A percentile compares a stretch with the other conserved stretches of the same genome.
Evolutionary conservation across 2,329 filamentous ascomycete genomes (phyloP).

Genomic region (Ceratocystis colombiana): DNA sequence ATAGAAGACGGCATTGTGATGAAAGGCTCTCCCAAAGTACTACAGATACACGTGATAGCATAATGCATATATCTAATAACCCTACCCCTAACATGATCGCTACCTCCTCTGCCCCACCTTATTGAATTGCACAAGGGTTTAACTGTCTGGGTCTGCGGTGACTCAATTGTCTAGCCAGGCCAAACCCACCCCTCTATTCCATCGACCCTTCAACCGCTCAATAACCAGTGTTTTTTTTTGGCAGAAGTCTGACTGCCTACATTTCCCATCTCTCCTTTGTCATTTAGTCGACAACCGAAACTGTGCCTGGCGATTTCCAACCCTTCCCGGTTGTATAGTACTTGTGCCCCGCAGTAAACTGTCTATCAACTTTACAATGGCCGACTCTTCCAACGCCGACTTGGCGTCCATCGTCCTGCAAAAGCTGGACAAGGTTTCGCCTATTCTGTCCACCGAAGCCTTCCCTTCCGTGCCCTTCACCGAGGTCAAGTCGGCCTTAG

Average conservation of each 20-base stretch:
- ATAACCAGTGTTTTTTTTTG: background rate
- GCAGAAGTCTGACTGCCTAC: background rate
- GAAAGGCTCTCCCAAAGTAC: no score
- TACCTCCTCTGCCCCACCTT: background rate
- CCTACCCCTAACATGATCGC: no score
- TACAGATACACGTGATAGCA: no score
- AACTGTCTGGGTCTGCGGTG: background rate
- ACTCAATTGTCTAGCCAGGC: background rate
- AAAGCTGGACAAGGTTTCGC: constrained; percentile 51
- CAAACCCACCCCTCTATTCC: constrained; percentile 3
- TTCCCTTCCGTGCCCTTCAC: constrained; percentile 58
- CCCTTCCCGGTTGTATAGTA: background rate
- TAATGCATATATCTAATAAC: no score
- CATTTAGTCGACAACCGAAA: background rate
- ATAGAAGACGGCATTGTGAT: no score
- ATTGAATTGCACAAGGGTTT: background rate
- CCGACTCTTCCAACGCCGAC: constrained; percentile 39
- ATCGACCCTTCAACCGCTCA: background rate
- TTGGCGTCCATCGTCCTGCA: constrained; percentile 56
- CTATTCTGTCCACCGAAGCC: constrained; percentile 56
- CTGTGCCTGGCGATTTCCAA: background rate
- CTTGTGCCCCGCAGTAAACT: background rate
- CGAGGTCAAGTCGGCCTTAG: constrained; percentile 75
- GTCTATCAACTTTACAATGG: constrained; percentile 34
- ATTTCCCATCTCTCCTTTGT: background rate